A percentile compares a stretch with the other conserved stretches of the same genome.
phyloP scores from a whole-genome alignment of 306 rosid genomes.

The Fragaria iinumae region DNA sequence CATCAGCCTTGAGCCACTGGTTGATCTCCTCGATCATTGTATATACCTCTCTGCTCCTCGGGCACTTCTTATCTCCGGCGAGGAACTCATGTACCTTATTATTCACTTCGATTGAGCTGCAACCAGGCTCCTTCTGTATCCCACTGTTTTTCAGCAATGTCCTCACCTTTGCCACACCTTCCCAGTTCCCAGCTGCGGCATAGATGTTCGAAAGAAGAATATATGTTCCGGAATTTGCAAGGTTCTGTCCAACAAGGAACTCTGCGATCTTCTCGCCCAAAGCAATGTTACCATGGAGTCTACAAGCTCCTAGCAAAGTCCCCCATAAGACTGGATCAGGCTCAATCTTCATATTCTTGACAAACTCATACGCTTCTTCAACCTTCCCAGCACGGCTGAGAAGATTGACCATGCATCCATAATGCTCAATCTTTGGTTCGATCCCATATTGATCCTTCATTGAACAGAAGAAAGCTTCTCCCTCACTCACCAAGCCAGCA shows the following conservation, averaged over 20 bases:
- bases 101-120: constrained; percentile 71
- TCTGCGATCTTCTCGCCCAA: constrained; percentile 73
- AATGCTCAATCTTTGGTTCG: constrained; percentile 71
- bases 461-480: constrained; percentile 47
- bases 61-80: constrained; percentile 71
- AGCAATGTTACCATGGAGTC: constrained; percentile 52
- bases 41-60: constrained; percentile 59
- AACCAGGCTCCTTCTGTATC: constrained; percentile 81
- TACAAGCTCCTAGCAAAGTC: constrained; percentile 78
- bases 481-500: constrained; percentile 62
- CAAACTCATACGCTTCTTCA: constrained; percentile 65
- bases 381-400: constrained; percentile 72
- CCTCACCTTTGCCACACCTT: constrained; percentile 68
- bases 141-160: constrained; percentile 66
- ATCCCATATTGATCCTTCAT: constrained; percentile 54
- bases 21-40: constrained; percentile 62
- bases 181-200: constrained; percentile 70
- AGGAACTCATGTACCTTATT: constrained; percentile 70
- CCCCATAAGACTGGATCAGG: constrained; percentile 83
- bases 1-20: constrained; percentile 53
- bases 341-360: constrained; percentile 55
- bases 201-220: constrained; percentile 76
- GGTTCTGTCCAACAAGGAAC: constrained; percentile 47
- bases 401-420: constrained; percentile 78
- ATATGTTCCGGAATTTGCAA: constrained; percentile 78